Evolutionary conservation across 1,284 basidiomycete genomes (phyloP), one percentile per base, ranked within the genome.

Genomic region (Taiwanofungus camphoratus): DNA sequence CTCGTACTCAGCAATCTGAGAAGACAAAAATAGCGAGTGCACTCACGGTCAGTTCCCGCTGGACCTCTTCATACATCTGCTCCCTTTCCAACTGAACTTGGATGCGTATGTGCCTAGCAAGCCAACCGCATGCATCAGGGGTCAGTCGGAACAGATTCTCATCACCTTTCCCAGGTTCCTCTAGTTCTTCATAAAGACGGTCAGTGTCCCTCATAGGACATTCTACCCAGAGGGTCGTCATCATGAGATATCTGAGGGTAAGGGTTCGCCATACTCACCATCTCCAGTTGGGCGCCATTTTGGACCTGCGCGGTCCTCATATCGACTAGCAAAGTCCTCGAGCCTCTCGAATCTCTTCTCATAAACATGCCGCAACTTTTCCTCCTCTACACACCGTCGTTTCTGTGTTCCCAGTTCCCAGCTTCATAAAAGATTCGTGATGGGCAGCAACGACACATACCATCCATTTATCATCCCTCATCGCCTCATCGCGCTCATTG

Each of bases 401-500:
- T 63, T 66, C 79, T 84, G 50, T 27, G 42, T 15, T 32, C 22
- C 26, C 24, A 8, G n/a, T 50, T 31, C n/a, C n/a, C n/a, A 49
- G 22, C n/a, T 41, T 9, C 18, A 24, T 24, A 16, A 19, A 37
- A 2, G 13, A 48, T 20, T 34, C n/a, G 30, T 22, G 16, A 36
- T n/a, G 21, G 15, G 36, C 32, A 42, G 19, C 16, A 9, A 39
- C 11, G 27, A 5, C 21, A 58, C 76, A 34, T 52, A 90, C 89
- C 68, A 73, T 73, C 90, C 91, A 93, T 42, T 70, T 58, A 27
- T 83, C 80, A 11, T 77, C 70, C 3, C 73, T 64, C 19, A 58
- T 64, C 5, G 61, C 62, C 58, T 96, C 92, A 43, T 91, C 89
- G 31, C 72, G 77, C 55, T 81, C 80, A 42, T 73, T 74, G 65